phyloP scores from a whole-genome alignment of 2,329 filamentous ascomycete genomes.

The Trichoderma cornu-damae region DNA sequence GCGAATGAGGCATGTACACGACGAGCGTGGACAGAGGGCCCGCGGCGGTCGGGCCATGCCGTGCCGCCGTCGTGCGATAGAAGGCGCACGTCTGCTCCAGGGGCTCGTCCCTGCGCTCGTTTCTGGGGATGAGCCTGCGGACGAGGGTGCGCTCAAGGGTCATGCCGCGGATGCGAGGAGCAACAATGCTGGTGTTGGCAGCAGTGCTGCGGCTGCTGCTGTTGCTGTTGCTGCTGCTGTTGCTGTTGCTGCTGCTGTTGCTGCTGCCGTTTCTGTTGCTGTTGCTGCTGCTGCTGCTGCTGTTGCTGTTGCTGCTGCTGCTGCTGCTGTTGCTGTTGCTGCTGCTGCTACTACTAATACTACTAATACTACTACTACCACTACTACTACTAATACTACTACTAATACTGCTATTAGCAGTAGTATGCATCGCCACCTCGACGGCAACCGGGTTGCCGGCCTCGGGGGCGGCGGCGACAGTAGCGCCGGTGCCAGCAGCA shows the following conservation, averaged over 20 bases:
- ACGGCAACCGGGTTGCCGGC: no score
- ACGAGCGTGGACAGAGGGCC: conserved; percentile 40
- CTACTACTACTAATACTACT: no score
- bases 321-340: no score
- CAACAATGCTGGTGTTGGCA: neutral
- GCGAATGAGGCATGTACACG: conserved; percentile 71
- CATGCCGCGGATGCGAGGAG: conserved; percentile 25
- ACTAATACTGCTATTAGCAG: no score
- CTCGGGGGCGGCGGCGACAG: no score
- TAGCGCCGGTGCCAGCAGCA: no score
- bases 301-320: no score
- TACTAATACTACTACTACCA: no score
- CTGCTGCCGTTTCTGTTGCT: neutral
- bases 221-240: neutral
- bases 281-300: no score
- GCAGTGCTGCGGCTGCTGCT: neutral
- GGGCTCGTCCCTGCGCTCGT: conserved; percentile 66
- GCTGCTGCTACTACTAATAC: no score
- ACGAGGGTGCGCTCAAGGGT: conserved; percentile 60
- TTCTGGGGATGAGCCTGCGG: conserved; percentile 74
- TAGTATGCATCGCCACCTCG: no score
- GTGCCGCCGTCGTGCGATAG: conserved; percentile 43
- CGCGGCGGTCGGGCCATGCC: conserved; percentile 11
- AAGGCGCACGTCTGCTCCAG: conserved; percentile 80
- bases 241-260: conserved; percentile 2